Evolutionary conservation across 1,139 yeast species (phyloP).

Genomic region (Chernovozyma sophiae-reginae): DNA sequence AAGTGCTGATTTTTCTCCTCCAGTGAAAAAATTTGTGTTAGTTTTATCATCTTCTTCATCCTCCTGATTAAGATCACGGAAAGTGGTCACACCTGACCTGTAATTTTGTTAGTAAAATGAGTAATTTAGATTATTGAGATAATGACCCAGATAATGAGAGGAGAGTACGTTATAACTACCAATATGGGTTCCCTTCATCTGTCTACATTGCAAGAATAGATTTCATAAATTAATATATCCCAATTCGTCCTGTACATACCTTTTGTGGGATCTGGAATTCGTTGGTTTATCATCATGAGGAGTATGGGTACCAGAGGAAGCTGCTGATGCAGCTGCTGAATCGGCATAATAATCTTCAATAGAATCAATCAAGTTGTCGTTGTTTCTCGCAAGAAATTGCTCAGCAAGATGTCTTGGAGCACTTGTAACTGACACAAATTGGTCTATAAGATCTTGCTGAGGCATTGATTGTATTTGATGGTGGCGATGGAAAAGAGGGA

Average conservation of each 20-base stretch:
- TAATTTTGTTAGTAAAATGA: conserved; percentile 2
- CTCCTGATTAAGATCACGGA: conserved; percentile 47
- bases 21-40: conserved; percentile 79
- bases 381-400: conserved; percentile 39
- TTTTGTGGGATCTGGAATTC: not conserved
- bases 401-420: conserved; percentile 38
- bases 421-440: conserved; percentile 46
- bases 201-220: no score
- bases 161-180: no score
- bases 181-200: no score
- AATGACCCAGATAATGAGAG: not conserved
- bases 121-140: not conserved
- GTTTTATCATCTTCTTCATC: conserved; percentile 62
- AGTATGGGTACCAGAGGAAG: not conserved
- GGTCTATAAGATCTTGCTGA: conserved; percentile 34
- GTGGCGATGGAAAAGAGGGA: no score
- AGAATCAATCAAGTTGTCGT: conserved; percentile 35
- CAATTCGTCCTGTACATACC: not conserved
- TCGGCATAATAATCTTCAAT: conserved; percentile 41
- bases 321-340: not conserved
- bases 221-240: no score
- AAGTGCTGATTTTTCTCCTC: conserved; percentile 91
- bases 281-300: not conserved
- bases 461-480: conserved; percentile 14
- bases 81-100: conserved; percentile 34